These are phyloP conservation scores for Kalanchoe fedtschenkoi DNA, from an alignment of 164 flowering plant genomes.

Conservation along the genomic window DNA sequence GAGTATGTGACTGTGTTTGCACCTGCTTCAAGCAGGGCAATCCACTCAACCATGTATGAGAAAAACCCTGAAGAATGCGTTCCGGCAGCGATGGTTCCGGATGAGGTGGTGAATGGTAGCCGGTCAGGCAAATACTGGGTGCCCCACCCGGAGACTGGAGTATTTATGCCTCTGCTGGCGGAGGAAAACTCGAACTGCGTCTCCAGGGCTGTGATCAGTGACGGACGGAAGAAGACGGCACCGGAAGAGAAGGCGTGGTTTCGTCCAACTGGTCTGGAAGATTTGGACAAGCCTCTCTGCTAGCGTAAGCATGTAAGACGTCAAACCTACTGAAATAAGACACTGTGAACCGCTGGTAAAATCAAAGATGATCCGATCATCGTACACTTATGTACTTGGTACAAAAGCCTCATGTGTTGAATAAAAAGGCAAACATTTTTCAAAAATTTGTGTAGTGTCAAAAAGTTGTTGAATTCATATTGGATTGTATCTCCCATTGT, in stretches of 20 bases:
- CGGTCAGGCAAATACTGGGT: slow-evolving; percentile 69
- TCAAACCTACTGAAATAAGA: too few relatives aligned
- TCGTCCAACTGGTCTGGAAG: slow-evolving; percentile 46
- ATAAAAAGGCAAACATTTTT: too few relatives aligned
- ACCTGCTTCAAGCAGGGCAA: background rate
- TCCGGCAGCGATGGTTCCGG: slow-evolving; percentile 29
- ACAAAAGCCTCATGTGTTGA: too few relatives aligned
- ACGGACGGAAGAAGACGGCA: slow-evolving; percentile 40
- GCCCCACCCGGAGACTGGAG: slow-evolving; percentile 73
- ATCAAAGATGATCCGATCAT: too few relatives aligned
- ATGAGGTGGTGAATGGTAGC: slow-evolving; percentile 32
- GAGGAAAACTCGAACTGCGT: slow-evolving; percentile 4
- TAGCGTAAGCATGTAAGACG: too few relatives aligned
- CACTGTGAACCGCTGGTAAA: too few relatives aligned
- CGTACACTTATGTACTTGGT: too few relatives aligned
- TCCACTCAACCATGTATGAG: background rate
- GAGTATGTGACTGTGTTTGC: background rate
- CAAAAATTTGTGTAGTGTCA: too few relatives aligned
- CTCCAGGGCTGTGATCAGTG: slow-evolving; percentile 15
- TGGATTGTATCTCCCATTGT: too few relatives aligned
- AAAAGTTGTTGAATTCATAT: too few relatives aligned
- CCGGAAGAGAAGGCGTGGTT: slow-evolving; percentile 77
- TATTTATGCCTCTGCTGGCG: slow-evolving; percentile 53
- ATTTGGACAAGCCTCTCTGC: slow-evolving; percentile 9
- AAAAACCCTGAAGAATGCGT: background rate